Base-by-base conservation (phyloP, 2,329 filamentous ascomycete genomes). In the Nectriaceae sp. region DNA sequence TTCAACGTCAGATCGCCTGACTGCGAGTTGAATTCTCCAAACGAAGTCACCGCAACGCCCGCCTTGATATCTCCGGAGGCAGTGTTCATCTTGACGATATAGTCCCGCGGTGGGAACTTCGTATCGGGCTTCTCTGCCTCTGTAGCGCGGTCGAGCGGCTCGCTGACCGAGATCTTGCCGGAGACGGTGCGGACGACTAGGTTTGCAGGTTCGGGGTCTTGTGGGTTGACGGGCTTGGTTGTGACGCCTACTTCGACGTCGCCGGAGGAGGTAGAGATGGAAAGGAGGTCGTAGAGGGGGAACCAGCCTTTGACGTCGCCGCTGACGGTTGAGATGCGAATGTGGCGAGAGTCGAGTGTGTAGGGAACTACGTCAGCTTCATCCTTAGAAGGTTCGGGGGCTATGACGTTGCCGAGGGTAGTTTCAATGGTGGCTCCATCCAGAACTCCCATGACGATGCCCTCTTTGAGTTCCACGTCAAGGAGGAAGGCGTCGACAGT, bases 261-360 rank as follows among this genome's bases (percentile, higher is more conserved):
- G 40, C 79, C 79, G 0, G 78, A 75, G 0, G 67, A 65, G 6
- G 74, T 71, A 16, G 64, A 55, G n/a, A 81, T 61, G 16, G 67
- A 64, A 11, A 83, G 70, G 22, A 71, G 62, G 56, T 80, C 75
- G 59, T 74, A 76, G 1, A 82, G 66, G 1, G 79, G 76, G 67
- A 76, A 81, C 61, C 70, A 72, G 22, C 79, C 79, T 13, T 50
- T 49, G 52, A 83, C 72, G 13, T 62, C 42, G 6, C 75, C 75
- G 2, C 75, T 70, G 3, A 71, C 69, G 16, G 77, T 76, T 21
- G 61, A 54, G 13, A 76, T 67, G 21, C 67, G 59, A 46, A 77
- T 71, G 42, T 69, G 57, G 24, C 75, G 70, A 1, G 74, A 73
- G 46, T 71, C 62, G 39, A 82, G 63, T 5, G 55, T 53, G 61